A percentile compares a stretch with the other conserved stretches of the same genome.
Evolutionary conservation across 192 early-diverging fungal genomes (phyloP).

Genomic region (Diversispora epigaea): DNA sequence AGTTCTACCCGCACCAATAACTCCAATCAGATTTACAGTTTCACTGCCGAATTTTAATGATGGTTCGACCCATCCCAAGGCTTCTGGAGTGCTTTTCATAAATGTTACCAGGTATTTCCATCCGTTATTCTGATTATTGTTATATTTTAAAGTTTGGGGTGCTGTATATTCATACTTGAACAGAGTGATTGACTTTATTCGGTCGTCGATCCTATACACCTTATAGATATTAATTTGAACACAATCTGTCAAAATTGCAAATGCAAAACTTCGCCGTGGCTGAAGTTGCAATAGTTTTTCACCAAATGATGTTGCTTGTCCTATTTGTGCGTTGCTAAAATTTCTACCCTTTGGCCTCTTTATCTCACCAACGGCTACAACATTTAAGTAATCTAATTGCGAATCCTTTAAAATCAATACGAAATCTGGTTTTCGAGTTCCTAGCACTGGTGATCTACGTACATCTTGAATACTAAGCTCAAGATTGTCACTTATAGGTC

Average conservation of each 20-base stretch:
- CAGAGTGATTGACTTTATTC: no score
- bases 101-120: slow-evolving; percentile 21
- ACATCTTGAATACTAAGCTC: slow-evolving; percentile 8
- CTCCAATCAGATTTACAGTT: slow-evolving; percentile 13
- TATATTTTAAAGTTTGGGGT: not conserved
- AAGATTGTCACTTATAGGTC: not conserved
- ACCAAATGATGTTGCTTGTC: slow-evolving; percentile 23
- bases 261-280: slow-evolving; percentile 12
- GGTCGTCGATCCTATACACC: not conserved
- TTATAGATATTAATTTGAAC: not conserved
- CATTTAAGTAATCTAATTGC: slow-evolving; percentile 8
- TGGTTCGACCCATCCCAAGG: slow-evolving; percentile 14
- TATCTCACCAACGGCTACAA: slow-evolving; percentile 12
- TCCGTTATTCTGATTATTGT: not conserved
- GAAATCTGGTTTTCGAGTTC: slow-evolving; percentile 25
- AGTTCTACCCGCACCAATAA: slow-evolving; percentile 20
- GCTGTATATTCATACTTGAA: slow-evolving; percentile 11
- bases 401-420: not conserved
- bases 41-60: not conserved
- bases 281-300: slow-evolving; percentile 22
- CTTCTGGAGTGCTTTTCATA: not conserved
- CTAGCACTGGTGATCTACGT: not conserved
- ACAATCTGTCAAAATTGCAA: slow-evolving; percentile 8
- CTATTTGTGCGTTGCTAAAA: slow-evolving; percentile 23
- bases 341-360: not conserved